Evolutionary conservation across 2,329 filamentous ascomycete genomes (phyloP).

Genomic region (Beauveria caledonica): DNA sequence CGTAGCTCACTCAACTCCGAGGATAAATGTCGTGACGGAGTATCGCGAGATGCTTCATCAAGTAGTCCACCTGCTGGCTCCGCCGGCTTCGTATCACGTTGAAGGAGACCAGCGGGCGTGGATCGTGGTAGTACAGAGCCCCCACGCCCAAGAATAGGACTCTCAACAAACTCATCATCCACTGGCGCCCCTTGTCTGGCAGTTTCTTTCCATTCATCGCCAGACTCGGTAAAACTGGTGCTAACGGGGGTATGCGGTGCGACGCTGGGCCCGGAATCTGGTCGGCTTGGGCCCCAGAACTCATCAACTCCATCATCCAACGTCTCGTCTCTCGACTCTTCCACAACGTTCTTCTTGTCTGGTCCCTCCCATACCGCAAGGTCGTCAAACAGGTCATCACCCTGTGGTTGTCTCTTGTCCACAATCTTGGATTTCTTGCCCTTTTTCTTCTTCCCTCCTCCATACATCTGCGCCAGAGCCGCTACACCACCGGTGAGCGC

Average conservation of each 20-base stretch:
- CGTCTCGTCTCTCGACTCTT: slow-evolving; percentile 14
- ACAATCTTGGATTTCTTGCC: slow-evolving; percentile 31
- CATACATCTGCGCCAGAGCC: slow-evolving; percentile 28
- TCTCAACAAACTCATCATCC: slow-evolving; percentile 27
- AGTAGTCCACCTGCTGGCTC: slow-evolving; percentile 23
- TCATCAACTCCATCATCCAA: slow-evolving; percentile 20
- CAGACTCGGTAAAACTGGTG: slow-evolving; percentile 17
- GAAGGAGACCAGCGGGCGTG: slow-evolving; percentile 21
- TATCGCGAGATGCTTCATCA: slow-evolving; percentile 23
- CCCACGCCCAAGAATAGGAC: slow-evolving; percentile 29
- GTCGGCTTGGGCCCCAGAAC: slow-evolving; percentile 22
- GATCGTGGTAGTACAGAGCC: slow-evolving; percentile 15
- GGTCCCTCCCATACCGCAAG: slow-evolving; percentile 35
- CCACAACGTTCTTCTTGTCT: slow-evolving; percentile 28
- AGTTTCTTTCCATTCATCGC: slow-evolving; percentile 19
- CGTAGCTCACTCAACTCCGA: slow-evolving; percentile 30
- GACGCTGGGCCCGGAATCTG: slow-evolving; percentile 3
- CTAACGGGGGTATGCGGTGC: slow-evolving; percentile 10
- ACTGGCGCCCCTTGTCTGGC: slow-evolving; percentile 17
- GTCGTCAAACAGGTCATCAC: slow-evolving; percentile 39
- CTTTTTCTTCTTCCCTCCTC: slow-evolving; percentile 21
- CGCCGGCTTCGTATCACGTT: slow-evolving; percentile 22
- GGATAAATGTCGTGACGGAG: slow-evolving; percentile 16
- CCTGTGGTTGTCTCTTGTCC: slow-evolving; percentile 30
- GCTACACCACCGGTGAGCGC: slow-evolving; percentile 23